Conservation (phyloP, 2,329 filamentous ascomycete genomes). For the Rosellinia necatrix region DNA sequence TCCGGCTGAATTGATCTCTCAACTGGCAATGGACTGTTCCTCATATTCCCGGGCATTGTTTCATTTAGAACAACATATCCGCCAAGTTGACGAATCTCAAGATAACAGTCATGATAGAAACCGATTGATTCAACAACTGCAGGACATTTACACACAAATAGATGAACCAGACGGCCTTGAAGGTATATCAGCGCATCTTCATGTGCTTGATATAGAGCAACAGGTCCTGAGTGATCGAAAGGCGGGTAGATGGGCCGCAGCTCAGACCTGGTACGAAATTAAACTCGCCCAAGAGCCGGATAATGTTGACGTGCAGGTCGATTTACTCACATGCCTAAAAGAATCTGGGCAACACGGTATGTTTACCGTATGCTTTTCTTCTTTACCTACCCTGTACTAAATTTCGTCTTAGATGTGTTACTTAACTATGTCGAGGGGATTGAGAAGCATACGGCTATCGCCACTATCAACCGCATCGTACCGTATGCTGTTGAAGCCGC, state of each 20-base stretch:
- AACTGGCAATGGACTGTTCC: constrained; percentile 88
- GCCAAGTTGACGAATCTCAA: constrained; percentile 51
- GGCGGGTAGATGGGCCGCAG: constrained; percentile 89
- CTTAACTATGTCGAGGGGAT: constrained; percentile 86
- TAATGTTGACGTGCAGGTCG: constrained; percentile 77
- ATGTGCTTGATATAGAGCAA: constrained; percentile 87
- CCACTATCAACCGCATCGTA: constrained; percentile 66
- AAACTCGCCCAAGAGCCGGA: constrained; percentile 79
- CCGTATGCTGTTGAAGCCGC: constrained; percentile 89
- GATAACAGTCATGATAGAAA: constrained; percentile 59
- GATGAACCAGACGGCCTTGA: constrained; percentile 97
- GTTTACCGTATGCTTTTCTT: constrained; percentile 29
- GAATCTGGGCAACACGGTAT: constrained; percentile 94
- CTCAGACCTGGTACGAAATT: constrained; percentile 97
- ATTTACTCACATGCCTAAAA: constrained; percentile 84
- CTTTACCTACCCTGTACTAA: constrained; percentile 21
- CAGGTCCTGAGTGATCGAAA: constrained; percentile 93
- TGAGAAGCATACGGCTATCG: constrained; percentile 50
- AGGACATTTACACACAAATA: constrained; percentile 95
- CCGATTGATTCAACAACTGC: constrained; percentile 74
- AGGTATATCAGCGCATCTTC: constrained; percentile 86
- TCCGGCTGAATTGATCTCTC: constrained; percentile 74
- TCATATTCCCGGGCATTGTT: constrained; percentile 92
- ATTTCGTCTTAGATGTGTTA: constrained; percentile 67
- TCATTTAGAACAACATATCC: constrained; percentile 90